Base-by-base conservation (phyloP, 345 rosid genomes). In the Salix suchowensis region DNA sequence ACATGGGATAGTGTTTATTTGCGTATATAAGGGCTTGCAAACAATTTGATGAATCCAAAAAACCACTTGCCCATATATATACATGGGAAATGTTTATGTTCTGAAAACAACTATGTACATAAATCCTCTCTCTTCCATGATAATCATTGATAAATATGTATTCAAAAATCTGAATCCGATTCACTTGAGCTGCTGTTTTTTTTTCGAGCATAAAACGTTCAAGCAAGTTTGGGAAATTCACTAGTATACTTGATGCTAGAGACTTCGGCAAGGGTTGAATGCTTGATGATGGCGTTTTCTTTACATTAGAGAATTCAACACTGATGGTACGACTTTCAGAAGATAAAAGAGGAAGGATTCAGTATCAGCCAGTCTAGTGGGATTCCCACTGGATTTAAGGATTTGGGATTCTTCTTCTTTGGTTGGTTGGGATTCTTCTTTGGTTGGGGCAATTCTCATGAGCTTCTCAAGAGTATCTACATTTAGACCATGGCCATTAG, bases 391-490 rank as follows among this genome's bases (percentile, higher is more conserved):
- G 75, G 87, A 95, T 67, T 76, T 76, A 18, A 89, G 86, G 72
- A 95, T 89, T 67, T 81, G 81, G 12, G 81, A 80, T 71, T 89
- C 87, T 77, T 95, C 97, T 54, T 93, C 97, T 68, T 78, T 28
- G 28, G 28, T 28, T 81, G 3, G 91, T 83, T 2, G 95, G 97
- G 74, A n/a, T 77, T 95, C 97, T 54, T 93, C 97, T 68, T 78
- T 28, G 28, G 28, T 28, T 2, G 95, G 97, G 74, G 92, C 87
- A 39, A 93, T 87, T 80, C 88, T 87, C 48, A 80, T 79, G 21
- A 95, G 93, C 85, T 89, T 95, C 73, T 95, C 97, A 26, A 95
- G 87, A 18, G 87, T 77, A 0, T 95, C 98, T 14, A 81, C 68
- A 12, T 76, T 82, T 24, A 91, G 82, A 30, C 89, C 97, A 36